Base-by-base conservation (phyloP, 306 rosid species). In the Castanea sativa region DNA sequence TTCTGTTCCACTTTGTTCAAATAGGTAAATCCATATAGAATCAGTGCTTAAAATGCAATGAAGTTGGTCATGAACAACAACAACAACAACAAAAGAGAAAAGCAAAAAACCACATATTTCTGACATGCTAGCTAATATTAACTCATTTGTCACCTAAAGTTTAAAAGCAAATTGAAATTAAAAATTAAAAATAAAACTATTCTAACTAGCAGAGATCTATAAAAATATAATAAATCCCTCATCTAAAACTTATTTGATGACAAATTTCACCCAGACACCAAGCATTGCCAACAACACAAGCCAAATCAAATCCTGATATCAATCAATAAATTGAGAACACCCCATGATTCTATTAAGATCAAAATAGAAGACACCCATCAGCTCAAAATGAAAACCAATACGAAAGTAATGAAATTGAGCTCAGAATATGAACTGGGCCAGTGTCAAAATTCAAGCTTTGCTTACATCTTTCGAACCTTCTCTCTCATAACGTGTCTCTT, bases 401-500 rank as follows among this genome's bases (percentile, higher is more conserved):
- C 51, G 21, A 68, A n/a, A 19, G 52, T 49, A 68, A 68, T 5
- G 29, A 78, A 73, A n/a, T 63, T 23, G 45, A 76, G 52, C 3
- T 53, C 43, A 68, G 75, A 51, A 38, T 21, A 61, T n/a, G 2
- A 41, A 77, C 32, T 5, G 8, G 68, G 60, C 43, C 51, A 74
- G 29, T 43, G 25, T 18, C 18, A 74, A 33, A 53, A 27, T 21
- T 67, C 35, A 8, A 10, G 53, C 53, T 49, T 32, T 32, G 20
- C 85, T 80, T 86, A 92, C 98, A 95, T 92, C 64, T 84, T 87
- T 69, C 97, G 99, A 78, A 90, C 99, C 84, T 90, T 91, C 57
- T 95, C 92, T 88, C 89, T 84, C 97, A 95, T 88, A 2, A 49
- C 53, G 76, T 93, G 98, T 23, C 51, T 86, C 82, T 84, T 91